Evolutionary conservation across 208 protist species (phyloP).

Genomic region (Trypanosoma mega): DNA sequence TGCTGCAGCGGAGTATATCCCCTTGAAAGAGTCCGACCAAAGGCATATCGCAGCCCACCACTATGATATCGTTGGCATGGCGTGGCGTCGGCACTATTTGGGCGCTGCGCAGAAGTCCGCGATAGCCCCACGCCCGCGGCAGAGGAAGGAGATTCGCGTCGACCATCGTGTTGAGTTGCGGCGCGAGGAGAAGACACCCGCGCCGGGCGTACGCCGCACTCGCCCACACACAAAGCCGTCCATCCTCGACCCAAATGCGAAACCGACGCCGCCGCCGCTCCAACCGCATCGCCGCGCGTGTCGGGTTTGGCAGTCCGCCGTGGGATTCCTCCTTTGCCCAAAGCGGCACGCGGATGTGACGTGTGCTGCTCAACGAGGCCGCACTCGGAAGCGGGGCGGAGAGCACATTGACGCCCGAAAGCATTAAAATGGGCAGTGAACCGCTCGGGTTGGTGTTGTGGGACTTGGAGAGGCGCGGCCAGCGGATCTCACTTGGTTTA

Average conservation of each 20-base stretch:
- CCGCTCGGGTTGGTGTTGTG: slow-evolving; percentile 52
- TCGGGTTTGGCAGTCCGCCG: neutral
- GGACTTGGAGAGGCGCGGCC: neutral
- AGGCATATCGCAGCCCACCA: slow-evolving; percentile 65
- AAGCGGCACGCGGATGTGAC: slow-evolving; percentile 15
- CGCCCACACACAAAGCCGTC: slow-evolving; percentile 65
- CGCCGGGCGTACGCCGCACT: slow-evolving; percentile 74
- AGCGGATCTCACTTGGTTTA: slow-evolving; percentile 20
- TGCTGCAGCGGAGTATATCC: slow-evolving; percentile 74
- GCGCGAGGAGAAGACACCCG: slow-evolving; percentile 61
- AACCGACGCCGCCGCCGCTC: slow-evolving; percentile 55
- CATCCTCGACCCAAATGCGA: slow-evolving; percentile 78
- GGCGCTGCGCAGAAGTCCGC: slow-evolving; percentile 53
- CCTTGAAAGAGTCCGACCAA: slow-evolving; percentile 57
- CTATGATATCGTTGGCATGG: slow-evolving; percentile 50
- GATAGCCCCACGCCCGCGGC: slow-evolving; percentile 58
- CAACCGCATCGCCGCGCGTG: slow-evolving; percentile 21
- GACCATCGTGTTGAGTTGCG: slow-evolving; percentile 68
- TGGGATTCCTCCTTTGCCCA: slow-evolving; percentile 16
- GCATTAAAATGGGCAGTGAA: slow-evolving; percentile 54
- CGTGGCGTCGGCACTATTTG: slow-evolving; percentile 36
- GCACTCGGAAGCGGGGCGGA: slow-evolving; percentile 45
- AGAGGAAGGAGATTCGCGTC: slow-evolving; percentile 52
- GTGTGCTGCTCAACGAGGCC: slow-evolving; percentile 24
- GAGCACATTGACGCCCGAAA: slow-evolving; percentile 76